phyloP scores from a whole-genome alignment of 495 filamentous ascomycete genomes.

The Collariella sp. region DNA sequence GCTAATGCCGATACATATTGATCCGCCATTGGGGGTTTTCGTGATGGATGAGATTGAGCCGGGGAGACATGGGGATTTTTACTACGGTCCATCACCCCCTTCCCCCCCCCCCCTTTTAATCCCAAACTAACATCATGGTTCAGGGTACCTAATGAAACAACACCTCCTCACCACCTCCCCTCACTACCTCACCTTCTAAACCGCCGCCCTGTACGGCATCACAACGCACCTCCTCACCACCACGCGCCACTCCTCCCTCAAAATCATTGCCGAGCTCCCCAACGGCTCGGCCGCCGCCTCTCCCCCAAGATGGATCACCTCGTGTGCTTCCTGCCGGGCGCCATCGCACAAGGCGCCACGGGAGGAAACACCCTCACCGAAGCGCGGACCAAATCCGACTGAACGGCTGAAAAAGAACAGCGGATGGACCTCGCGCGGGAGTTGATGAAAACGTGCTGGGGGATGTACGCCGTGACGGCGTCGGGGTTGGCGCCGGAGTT shows the following conservation, averaged over 20 bases:
- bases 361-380: slow-evolving; percentile 63
- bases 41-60: slow-evolving; percentile 78
- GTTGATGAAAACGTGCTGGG: slow-evolving; percentile 93
- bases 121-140: neutral
- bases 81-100: slow-evolving; percentile 45
- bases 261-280: slow-evolving; percentile 79
- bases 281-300: slow-evolving; percentile 55
- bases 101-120: neutral
- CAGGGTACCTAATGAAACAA: slow-evolving; percentile 90
- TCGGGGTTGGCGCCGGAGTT: slow-evolving; percentile 79
- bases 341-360: slow-evolving; percentile 81
- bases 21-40: slow-evolving; percentile 67
- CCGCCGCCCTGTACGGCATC: slow-evolving; percentile 72
- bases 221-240: slow-evolving; percentile 87
- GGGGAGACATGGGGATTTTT: slow-evolving; percentile 87
- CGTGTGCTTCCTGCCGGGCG: slow-evolving; percentile 94
- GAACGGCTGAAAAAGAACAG: slow-evolving; percentile 69
- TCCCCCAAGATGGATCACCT: slow-evolving; percentile 95
- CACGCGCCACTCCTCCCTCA: slow-evolving; percentile 65
- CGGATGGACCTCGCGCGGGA: slow-evolving; percentile 81
- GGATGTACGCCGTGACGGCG: slow-evolving; percentile 78
- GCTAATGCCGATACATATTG: slow-evolving; percentile 81
- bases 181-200: slow-evolving; percentile 85
- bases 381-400: slow-evolving; percentile 58
- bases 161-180: slow-evolving; percentile 87